Base-by-base conservation (phyloP, 371 early-diverging fungal species). In the Funneliformis caledonium region DNA sequence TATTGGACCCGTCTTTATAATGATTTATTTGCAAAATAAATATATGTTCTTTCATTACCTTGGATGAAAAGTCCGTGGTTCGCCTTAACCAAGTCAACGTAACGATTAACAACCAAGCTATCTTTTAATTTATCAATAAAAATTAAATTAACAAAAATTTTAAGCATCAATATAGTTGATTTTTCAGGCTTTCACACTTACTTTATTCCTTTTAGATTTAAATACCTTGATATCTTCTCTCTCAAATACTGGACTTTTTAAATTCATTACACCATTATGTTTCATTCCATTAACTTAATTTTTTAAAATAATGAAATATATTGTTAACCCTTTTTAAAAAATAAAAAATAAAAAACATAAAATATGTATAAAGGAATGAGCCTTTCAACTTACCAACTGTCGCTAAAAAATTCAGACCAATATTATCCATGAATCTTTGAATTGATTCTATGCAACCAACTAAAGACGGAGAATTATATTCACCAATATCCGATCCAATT, bases 271-370 rank as follows among this genome's bases (percentile, higher is more conserved):
- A 4, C 31, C 26, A 1, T 33, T 52, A 12, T 22, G 16, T 52
- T 72, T 72, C 48, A 48, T 72, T 48, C 52, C 50, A 50, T 48
- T 52, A 31, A 72, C 72, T 72, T 10, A 22, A 19, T 64, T 12
- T 19, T 56, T 56, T 19, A 37, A 65, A 37, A 65, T 31, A 33
- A 43, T 33, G 19, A 52, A 52, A 19, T 16, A 4, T 50, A 50
- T 50, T 11, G 16, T 12, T 50, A 50, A 2, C 7, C 9, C 22
- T 22, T 45, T 47, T 47, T 33, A n/a, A 26, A 22, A 48, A 48
- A 2, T 33, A n/a, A 26, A 22, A 48, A 48, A 2, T 6, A 43
- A 45, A 4, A 45, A 45, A 4, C 14, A 69, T 69, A 26, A 45
- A 45, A 4, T 4, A 69, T 69, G 8, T 19, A 69, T 45, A 8